phyloP scores from a whole-genome alignment of 257 asterid genomes.

The Leptodermis oblonga region DNA sequence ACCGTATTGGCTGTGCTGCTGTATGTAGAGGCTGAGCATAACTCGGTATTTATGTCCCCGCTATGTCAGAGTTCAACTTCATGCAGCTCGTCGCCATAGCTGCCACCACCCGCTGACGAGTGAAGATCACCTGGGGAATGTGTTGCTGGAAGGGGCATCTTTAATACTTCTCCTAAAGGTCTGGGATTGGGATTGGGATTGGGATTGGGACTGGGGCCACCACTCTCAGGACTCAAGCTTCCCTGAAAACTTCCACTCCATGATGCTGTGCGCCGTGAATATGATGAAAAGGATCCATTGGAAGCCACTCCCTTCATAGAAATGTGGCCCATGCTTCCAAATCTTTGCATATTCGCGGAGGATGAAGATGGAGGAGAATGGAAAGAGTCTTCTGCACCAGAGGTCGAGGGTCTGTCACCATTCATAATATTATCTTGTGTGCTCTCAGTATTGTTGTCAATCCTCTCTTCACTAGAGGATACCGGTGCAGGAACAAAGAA shows the following conservation, averaged over 20 bases:
- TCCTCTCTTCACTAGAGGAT: conserved; percentile 40
- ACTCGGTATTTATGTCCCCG: conserved; percentile 48
- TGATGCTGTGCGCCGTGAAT: conserved; percentile 74
- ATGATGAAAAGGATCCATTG: conserved; percentile 30
- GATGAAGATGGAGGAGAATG: conserved; percentile 30
- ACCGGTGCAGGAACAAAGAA: conserved; percentile 74
- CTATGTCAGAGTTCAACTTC: conserved; percentile 80
- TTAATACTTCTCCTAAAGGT: conserved; percentile 54
- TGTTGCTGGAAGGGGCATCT: conserved; percentile 33
- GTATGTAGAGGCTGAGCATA: conserved; percentile 32
- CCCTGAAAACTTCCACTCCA: conserved; percentile 81
- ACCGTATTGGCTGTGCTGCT: background rate
- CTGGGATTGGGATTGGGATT: conserved; percentile 30
- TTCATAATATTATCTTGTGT: conserved; percentile 27
- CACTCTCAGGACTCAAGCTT: conserved; percentile 26
- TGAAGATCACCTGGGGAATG: conserved; percentile 33
- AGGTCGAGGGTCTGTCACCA: conserved; percentile 35
- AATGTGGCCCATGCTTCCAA: conserved; percentile 69
- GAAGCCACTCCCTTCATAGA: conserved; percentile 26
- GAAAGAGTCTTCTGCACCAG: conserved; percentile 31
- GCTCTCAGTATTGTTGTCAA: conserved; percentile 25
- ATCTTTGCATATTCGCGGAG: conserved; percentile 45
- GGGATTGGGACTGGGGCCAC: conserved; percentile 23
- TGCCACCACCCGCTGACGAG: conserved; percentile 28
- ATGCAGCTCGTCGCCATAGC: conserved; percentile 77